A percentile compares a stretch with the other conserved stretches of the same genome.
Conservation (phyloP, 345 rosid genomes). For the Sisymbrium irio region DNA sequence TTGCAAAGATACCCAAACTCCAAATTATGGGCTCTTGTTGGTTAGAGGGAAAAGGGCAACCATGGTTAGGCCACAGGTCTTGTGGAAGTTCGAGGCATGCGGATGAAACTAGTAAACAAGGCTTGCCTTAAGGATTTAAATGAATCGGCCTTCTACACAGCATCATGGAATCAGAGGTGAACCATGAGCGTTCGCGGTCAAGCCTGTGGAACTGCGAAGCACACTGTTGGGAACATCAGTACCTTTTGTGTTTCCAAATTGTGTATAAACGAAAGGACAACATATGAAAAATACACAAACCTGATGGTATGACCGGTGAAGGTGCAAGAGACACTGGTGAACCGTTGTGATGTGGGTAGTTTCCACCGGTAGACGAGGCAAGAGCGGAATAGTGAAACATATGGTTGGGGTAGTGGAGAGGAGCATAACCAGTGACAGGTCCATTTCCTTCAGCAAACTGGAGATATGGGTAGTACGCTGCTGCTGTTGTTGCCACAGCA, state of each 20-base stretch:
- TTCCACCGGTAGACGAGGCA: slow-evolving; percentile 48
- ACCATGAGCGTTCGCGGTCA: slow-evolving; percentile 56
- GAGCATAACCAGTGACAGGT: slow-evolving; percentile 56
- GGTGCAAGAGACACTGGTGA: slow-evolving; percentile 82
- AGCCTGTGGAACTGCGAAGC: slow-evolving; percentile 99
- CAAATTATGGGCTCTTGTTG: slow-evolving; percentile 43
- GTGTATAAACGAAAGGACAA: not conserved
- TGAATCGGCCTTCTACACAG: slow-evolving; percentile 39
- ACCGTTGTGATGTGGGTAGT: slow-evolving; percentile 70
- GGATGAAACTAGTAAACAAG: slow-evolving; percentile 28
- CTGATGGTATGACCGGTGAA: slow-evolving; percentile 76
- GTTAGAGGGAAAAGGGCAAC: slow-evolving; percentile 55
- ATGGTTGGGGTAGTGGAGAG: slow-evolving; percentile 75
- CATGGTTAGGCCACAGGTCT: slow-evolving; percentile 86
- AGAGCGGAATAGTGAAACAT: slow-evolving; percentile 70
- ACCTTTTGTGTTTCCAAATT: slow-evolving; percentile 21
- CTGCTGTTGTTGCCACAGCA: slow-evolving; percentile 54
- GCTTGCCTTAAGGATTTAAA: slow-evolving; percentile 30
- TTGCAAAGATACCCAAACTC: slow-evolving; percentile 48
- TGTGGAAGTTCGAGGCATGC: slow-evolving; percentile 43
- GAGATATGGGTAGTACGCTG: slow-evolving; percentile 79
- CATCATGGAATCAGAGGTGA: slow-evolving; percentile 68
- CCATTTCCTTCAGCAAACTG: slow-evolving; percentile 73
- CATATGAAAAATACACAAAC: slow-evolving; percentile 34
- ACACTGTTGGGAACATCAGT: slow-evolving; percentile 88